Conservation (phyloP, 352 stramenopile species). For the Phytopythium aichiense region DNA sequence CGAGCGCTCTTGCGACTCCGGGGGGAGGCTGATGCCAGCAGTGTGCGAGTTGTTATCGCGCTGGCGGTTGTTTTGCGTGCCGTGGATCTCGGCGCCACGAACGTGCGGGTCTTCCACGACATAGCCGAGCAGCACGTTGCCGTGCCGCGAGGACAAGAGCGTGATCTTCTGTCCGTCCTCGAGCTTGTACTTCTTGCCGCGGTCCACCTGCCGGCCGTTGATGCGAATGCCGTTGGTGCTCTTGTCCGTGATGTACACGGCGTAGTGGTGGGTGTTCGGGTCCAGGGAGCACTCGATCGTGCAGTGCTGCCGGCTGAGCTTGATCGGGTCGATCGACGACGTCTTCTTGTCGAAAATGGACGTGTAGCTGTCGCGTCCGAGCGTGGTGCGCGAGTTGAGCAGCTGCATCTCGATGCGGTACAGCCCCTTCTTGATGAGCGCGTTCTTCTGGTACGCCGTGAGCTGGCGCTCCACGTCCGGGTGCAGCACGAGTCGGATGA, state of each 20-base stretch:
- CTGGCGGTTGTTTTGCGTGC: conserved; percentile 6
- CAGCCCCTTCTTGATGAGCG: conserved; percentile 40
- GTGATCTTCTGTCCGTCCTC: conserved; percentile 67
- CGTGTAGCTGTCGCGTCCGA: conserved; percentile 52
- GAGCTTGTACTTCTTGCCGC: conserved; percentile 45
- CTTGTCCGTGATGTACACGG: conserved; percentile 64
- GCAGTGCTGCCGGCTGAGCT: conserved; percentile 61
- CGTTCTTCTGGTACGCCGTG: conserved; percentile 51
- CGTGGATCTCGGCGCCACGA: conserved; percentile 22
- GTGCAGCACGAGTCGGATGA: conserved; percentile 62
- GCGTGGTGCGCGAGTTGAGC: conserved; percentile 31
- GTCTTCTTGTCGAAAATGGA: conserved; percentile 56
- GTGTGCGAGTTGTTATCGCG: conserved; percentile 6
- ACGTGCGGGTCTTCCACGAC: conserved; percentile 76
- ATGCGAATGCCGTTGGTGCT: conserved; percentile 72
- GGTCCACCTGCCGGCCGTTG: conserved; percentile 45
- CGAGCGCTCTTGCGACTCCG: conserved; percentile 45
- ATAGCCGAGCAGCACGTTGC: conserved; percentile 63
- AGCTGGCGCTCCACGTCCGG: conserved; percentile 57
- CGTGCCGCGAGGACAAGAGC: conserved; percentile 55
- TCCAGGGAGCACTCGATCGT: conserved; percentile 52
- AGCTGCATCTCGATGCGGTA: conserved; percentile 66
- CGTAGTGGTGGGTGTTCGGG: conserved; percentile 29
- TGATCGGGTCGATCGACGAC: conserved; percentile 52
- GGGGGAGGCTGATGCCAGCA: conserved; percentile 7